Conservation (phyloP, 148 eudicot genomes). For the Rhododendron vialii region DNA sequence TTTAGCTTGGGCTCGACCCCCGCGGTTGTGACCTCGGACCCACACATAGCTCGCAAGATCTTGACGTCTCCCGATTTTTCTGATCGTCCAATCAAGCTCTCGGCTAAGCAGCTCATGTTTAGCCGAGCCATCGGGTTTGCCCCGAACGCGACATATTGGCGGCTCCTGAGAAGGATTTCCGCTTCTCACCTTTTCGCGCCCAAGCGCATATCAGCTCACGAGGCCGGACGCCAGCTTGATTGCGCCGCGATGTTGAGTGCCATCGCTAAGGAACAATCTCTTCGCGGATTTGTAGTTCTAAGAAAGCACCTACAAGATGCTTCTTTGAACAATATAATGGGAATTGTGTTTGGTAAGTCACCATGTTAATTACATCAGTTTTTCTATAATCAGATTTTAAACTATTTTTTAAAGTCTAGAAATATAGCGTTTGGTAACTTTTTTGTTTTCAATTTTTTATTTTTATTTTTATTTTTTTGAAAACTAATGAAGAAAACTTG, state of each 20-base stretch:
- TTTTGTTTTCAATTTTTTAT: too few relatives aligned
- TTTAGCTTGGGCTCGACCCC: slow-evolving; percentile 57
- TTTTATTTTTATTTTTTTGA: too few relatives aligned
- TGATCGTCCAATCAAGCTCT: slow-evolving; percentile 56
- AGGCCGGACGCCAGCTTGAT: slow-evolving; percentile 31
- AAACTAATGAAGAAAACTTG: too few relatives aligned
- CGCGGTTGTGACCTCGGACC: slow-evolving; percentile 41
- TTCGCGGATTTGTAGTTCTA: slow-evolving; percentile 26
- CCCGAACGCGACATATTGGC: slow-evolving; percentile 57
- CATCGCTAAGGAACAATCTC: slow-evolving; percentile 30
- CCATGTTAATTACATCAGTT: background rate
- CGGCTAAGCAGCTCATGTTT: slow-evolving; percentile 65
- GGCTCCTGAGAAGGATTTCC: slow-evolving; percentile 47
- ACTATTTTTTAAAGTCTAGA: background rate
- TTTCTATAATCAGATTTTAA: background rate
- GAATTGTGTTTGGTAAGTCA: slow-evolving; percentile 36
- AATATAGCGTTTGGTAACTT: too few relatives aligned
- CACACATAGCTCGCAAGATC: slow-evolving; percentile 42
- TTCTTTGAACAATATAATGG: slow-evolving; percentile 50
- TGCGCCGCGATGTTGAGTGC: slow-evolving; percentile 38
- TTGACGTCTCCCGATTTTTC: slow-evolving; percentile 51
- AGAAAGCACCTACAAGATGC: slow-evolving; percentile 50
- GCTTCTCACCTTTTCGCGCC: slow-evolving; percentile 60
- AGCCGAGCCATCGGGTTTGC: slow-evolving; percentile 75
- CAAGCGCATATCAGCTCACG: slow-evolving; percentile 43